Evolutionary conservation across 2,329 filamentous ascomycete genomes (phyloP), one percentile per base, ranked within the genome.

Genomic region (Fusarium sp.): DNA sequence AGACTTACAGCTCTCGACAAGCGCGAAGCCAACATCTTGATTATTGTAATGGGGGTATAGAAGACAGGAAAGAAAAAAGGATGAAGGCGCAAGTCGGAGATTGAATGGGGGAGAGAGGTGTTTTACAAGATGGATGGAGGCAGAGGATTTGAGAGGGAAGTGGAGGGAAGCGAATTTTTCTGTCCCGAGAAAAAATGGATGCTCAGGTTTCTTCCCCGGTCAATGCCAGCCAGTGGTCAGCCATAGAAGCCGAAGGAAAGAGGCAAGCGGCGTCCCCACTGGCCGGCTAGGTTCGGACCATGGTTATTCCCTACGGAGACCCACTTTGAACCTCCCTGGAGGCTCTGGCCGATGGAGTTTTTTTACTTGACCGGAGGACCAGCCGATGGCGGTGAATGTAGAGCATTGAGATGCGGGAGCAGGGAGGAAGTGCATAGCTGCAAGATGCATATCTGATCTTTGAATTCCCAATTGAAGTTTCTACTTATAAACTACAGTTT

Each of bases 1-100:
- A 74, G 54, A 90, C 92, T 87, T 91, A 95, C 93, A 90, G 91
- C 92, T 89, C 92, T 90, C 81, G 90, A 89, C 80, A 94, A 86
- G 84, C 91, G 91, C 80, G 92, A 90, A 82, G 92, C 88, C 86
- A 94, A 84, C 93, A 95, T 94, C 83, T 85, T 92, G 86, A 79
- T 78, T 79, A 79, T 78, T 76, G 79, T 75, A 77, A 73, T 77
- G 74, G 79, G 80, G 79, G 47, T 82, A 83, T 81, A 80, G 73
- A 78, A 74, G 76, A 79, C 77, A 79, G 78, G 79, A 79, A 81
- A 78, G 78, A 80, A 73, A 80, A 72, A 62, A 72, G 70, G 78
- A 79, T 72, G 77, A 79, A 80, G 77, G 75, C 79, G 76, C 78
- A 76, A 77, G 78, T 80, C 76, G 76, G 81, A 82, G 78, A 77